phyloP scores from a whole-genome alignment of 768 basidiomycete species.

The Termitomyces sp. region DNA sequence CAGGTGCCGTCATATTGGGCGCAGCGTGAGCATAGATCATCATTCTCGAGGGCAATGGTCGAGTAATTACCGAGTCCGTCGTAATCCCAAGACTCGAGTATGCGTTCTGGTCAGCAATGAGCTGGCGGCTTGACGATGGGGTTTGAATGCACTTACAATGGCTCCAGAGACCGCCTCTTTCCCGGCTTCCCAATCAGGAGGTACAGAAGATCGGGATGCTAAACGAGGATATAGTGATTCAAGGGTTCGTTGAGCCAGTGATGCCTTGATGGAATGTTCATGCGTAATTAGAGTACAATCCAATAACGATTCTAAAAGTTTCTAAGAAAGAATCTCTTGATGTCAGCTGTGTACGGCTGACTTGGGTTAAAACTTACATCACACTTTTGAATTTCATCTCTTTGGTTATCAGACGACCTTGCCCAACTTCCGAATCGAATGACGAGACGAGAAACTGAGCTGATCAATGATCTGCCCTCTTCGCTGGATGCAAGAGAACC shows the following conservation, averaged over 20 bases:
- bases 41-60: slow-evolving; percentile 31
- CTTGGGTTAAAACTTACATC: slow-evolving; percentile 22
- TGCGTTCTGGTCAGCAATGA: slow-evolving; percentile 27
- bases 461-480: slow-evolving; percentile 33
- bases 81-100: slow-evolving; percentile 32
- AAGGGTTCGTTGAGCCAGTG: slow-evolving; percentile 45
- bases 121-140: not conserved
- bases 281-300: slow-evolving; percentile 33
- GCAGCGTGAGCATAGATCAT: slow-evolving; percentile 35
- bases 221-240: slow-evolving; percentile 43
- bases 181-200: slow-evolving; percentile 38
- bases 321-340: slow-evolving; percentile 18
- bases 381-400: slow-evolving; percentile 24
- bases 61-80: slow-evolving; percentile 10
- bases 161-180: slow-evolving; percentile 31
- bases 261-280: slow-evolving; percentile 36
- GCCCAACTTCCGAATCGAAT: slow-evolving; percentile 28
- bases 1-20: slow-evolving; percentile 11
- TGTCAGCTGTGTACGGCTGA: not conserved
- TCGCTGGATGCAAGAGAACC: slow-evolving; percentile 21
- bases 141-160: slow-evolving; percentile 33
- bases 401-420: slow-evolving; percentile 13
- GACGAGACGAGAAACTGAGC: slow-evolving; percentile 26
- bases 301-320: slow-evolving; percentile 26
- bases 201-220: slow-evolving; percentile 28